These are phyloP conservation scores for Ceratobasidium papillatum DNA, from an alignment of 1,284 basidiomycete species.

Conservation along the genomic window DNA sequence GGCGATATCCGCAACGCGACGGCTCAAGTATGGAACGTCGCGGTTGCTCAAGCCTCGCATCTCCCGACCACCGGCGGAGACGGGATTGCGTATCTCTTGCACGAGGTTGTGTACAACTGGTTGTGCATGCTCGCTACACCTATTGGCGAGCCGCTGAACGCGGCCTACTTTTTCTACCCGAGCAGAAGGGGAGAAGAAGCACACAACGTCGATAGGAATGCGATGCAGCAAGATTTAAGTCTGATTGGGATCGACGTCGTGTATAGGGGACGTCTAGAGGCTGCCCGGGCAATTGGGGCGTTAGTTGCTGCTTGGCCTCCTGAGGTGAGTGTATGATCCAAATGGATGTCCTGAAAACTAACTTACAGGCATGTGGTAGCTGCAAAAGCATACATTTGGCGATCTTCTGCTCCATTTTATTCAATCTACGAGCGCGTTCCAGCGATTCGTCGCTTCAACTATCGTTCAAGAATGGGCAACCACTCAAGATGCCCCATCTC, in stretches of 20 bases:
- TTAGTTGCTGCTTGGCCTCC: constrained; percentile 74
- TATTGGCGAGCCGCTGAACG: constrained; percentile 82
- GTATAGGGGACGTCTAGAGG: constrained; percentile 82
- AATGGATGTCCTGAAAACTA: background rate
- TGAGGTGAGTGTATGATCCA: constrained; percentile 56
- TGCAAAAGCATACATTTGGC: constrained; percentile 57
- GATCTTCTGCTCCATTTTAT: constrained; percentile 81
- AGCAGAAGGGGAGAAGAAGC: constrained; percentile 61
- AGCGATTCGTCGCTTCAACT: constrained; percentile 85
- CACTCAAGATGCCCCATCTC: constrained; percentile 36
- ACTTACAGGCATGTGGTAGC: background rate
- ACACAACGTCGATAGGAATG: constrained; percentile 97
- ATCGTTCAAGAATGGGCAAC: constrained; percentile 93
- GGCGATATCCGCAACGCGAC: constrained; percentile 84
- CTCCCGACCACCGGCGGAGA: constrained; percentile 39
- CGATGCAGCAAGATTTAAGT: constrained; percentile 90
- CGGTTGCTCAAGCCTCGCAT: constrained; percentile 62
- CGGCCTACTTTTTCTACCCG: constrained; percentile 75
- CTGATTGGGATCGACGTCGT: constrained; percentile 83
- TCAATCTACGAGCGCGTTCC: constrained; percentile 88
- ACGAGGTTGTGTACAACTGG: constrained; percentile 60
- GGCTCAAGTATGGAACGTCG: constrained; percentile 79
- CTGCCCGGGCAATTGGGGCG: constrained; percentile 81
- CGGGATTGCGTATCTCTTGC: constrained; percentile 46
- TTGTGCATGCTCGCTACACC: constrained; percentile 92